Conservation (phyloP, 306 rosid genomes). For the Crotalaria pallida region DNA sequence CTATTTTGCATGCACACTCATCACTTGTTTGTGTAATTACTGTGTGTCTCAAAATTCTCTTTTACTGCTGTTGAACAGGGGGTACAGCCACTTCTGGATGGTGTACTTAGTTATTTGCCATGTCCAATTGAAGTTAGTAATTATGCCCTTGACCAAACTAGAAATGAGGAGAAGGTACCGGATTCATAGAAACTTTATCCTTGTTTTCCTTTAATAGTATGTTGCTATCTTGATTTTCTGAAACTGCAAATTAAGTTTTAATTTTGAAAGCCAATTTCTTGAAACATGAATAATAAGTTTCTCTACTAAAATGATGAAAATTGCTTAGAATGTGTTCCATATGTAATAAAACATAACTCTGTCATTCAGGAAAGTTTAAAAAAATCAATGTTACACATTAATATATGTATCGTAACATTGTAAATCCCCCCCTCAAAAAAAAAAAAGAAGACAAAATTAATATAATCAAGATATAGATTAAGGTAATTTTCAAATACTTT, state of each 20-base stretch:
- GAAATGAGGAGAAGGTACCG: conserved; percentile 80
- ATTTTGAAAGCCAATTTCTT: not conserved
- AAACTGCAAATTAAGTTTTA: not conserved
- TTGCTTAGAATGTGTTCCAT: not conserved
- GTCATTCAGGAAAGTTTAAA: not conserved
- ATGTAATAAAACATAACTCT: not conserved
- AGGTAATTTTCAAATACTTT: too few species aligned
- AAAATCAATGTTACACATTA: not conserved
- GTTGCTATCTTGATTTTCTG: conserved; percentile 1
- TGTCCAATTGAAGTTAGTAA: conserved; percentile 86
- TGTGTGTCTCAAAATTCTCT: conserved; percentile 16
- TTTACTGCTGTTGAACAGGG: conserved; percentile 56
- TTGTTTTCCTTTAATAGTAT: conserved; percentile 13
- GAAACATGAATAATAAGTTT: not conserved
- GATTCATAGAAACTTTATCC: conserved; percentile 4
- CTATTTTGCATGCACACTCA: not conserved
- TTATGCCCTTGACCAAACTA: conserved; percentile 90
- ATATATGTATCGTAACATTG: not conserved
- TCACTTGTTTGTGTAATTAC: not conserved
- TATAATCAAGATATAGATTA: too few species aligned
- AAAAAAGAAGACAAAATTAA: not conserved
- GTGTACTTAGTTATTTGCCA: conserved; percentile 83
- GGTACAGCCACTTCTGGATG: conserved; percentile 93
- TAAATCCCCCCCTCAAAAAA: not conserved
- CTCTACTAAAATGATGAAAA: conserved; percentile 4